Evolutionary conservation across 148 eudicot species (phyloP).

Genomic region (Cornus suecica): DNA sequence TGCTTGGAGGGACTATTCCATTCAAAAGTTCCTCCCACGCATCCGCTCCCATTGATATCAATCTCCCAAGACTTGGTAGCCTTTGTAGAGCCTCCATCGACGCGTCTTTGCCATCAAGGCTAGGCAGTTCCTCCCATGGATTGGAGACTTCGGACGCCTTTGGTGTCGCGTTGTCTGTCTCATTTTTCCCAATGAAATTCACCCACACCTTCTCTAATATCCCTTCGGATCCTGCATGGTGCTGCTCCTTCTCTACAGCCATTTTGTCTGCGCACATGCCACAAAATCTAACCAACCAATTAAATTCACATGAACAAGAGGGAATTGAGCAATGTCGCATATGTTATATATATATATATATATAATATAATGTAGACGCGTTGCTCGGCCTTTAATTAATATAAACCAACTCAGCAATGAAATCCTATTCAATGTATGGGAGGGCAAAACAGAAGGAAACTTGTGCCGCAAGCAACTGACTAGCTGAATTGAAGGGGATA

Average conservation of each 20-base stretch:
- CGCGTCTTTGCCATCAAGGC: conserved; percentile 24
- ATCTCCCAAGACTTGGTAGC: conserved; percentile 70
- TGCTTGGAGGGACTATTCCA: conserved; percentile 22
- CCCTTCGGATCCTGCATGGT: conserved; percentile 25
- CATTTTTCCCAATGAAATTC: conserved; percentile 42
- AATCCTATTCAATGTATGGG: conserved; percentile 13
- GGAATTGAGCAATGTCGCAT: neutral
- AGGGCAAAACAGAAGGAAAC: conserved; percentile 19
- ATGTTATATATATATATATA: neutral
- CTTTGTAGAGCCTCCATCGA: conserved; percentile 37
- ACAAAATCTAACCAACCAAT: neutral
- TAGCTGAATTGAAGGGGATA: conserved; percentile 28
- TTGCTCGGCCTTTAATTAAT: neutral
- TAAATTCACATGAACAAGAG: neutral
- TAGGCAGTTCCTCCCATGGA: conserved; percentile 42
- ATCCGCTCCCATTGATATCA: conserved; percentile 75
- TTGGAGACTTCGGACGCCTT: neutral
- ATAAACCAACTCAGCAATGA: conserved; percentile 21
- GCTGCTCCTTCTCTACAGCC: conserved; percentile 30
- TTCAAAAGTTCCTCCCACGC: conserved; percentile 58
- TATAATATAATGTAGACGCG: neutral
- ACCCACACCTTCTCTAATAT: conserved; percentile 76
- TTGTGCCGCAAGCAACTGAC: conserved; percentile 21
- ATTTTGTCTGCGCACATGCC: conserved; percentile 13
- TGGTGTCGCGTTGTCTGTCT: neutral